Evolutionary conservation across 2,329 filamentous ascomycete species (phyloP), one percentile per base, ranked within the genome.

Genomic region (Penicillium crustosum): DNA sequence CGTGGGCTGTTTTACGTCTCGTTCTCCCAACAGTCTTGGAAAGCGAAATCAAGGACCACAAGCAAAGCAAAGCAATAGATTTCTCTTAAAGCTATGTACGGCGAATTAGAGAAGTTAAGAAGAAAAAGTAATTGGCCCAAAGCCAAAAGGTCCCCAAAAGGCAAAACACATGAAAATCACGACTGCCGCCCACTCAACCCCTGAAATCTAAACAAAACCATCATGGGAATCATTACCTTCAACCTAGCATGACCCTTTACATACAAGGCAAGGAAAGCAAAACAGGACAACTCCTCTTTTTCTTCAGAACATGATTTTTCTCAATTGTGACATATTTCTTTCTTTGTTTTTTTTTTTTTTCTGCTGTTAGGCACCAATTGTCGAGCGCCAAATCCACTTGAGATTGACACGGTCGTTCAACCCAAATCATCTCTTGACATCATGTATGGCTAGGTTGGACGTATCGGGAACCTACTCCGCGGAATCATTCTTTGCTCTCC

Each of bases 401-500:
- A 21, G n/a, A 25, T 23, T 27, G 33, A 29, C 15, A 19, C 25
- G 21, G n/a, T 23, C 33, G n/a, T 19, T 31, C 25, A 38, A 38
- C 8, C 6, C 13, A 10, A 33, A 15, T 39, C 17, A 12, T 31
- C 31, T 17, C 13, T n/a, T 23, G n/a, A 9, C 42, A 39, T 23
- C 12, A 4, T 35, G 8, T 17, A 33, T 43, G 35, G 21, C 31
- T 36, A 39, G 45, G 5, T 27, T 25, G 3, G 13, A 29, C 15
- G 2, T 33, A 25, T 29, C 17, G 4, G 29, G 17, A 19, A 29
- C 7, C 17, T 36, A 23, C 10, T 7, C 39, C 10, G 39, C 23
- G 7, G 6, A 13, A 21, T 66, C 64, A 67, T 23, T 67, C 63
- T 48, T 70, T 70, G 10, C 56, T 27, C 15, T 53, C 59, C 49